Conservation (phyloP, 1,139 yeast species). For the Spathaspora jeffriesii region DNA sequence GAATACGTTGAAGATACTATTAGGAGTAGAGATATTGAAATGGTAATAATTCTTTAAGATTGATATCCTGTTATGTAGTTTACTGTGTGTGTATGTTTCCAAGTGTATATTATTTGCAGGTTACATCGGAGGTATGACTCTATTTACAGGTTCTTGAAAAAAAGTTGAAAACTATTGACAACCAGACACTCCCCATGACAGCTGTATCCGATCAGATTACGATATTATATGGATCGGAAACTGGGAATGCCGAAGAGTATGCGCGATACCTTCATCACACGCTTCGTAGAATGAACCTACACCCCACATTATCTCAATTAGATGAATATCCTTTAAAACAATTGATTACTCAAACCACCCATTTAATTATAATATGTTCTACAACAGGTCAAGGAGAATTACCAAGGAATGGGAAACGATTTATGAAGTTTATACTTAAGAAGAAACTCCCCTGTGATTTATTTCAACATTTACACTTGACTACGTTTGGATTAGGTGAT, state of each 20-base stretch:
- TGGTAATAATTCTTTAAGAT: too few species aligned
- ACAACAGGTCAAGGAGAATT: conserved; percentile 97
- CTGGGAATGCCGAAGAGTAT: conserved; percentile 89
- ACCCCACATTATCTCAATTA: conserved; percentile 52
- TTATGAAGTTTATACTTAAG: conserved; percentile 75
- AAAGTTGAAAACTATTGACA: too few species aligned
- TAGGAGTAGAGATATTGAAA: too few species aligned
- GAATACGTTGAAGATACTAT: too few species aligned
- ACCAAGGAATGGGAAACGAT: conserved; percentile 71
- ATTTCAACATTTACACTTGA: conserved; percentile 60
- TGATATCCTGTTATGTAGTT: too few species aligned
- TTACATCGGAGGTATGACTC: too few species aligned
- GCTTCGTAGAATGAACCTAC: conserved; percentile 56
- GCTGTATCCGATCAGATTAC: conserved; percentile 33
- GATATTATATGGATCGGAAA: conserved; percentile 87
- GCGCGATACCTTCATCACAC: conserved; percentile 65
- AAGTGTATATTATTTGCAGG: too few species aligned
- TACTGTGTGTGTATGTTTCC: too few species aligned
- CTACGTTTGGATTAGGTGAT: conserved; percentile 94
- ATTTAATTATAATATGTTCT: conserved; percentile 71
- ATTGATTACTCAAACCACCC: conserved; percentile 47
- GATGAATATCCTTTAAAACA: conserved; percentile 63
- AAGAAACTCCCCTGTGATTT: conserved; percentile 66
- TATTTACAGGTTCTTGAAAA: too few species aligned
- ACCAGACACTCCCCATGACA: not conserved